Percentiles rank a stretch among this genome's conserved stretches.
phyloP scores from a whole-genome alignment of 2,329 filamentous ascomycete genomes.

The Setomelanomma holmii region DNA sequence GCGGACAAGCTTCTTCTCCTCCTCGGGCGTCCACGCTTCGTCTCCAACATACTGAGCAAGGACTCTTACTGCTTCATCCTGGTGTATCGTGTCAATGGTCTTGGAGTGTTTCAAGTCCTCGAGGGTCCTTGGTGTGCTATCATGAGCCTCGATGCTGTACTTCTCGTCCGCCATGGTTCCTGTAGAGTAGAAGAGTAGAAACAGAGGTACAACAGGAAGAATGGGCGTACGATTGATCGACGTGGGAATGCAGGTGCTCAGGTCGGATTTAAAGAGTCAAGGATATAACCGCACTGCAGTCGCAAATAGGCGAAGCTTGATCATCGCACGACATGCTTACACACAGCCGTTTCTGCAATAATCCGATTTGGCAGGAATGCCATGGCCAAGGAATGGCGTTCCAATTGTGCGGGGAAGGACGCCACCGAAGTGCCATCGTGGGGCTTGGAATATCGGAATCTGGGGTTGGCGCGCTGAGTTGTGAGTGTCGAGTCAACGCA shows the following conservation, averaged over 20 bases:
- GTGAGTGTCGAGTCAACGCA: not conserved
- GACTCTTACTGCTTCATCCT: slow-evolving; percentile 33
- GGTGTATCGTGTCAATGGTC: slow-evolving; percentile 24
- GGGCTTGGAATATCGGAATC: not conserved
- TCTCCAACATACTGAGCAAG: slow-evolving; percentile 53
- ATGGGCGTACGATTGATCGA: too few species aligned
- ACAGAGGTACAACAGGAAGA: too few species aligned
- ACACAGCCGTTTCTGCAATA: not conserved
- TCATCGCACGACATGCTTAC: not conserved
- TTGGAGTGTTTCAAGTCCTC: slow-evolving; percentile 19
- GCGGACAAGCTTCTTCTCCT: slow-evolving; percentile 34
- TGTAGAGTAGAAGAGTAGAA: not conserved
- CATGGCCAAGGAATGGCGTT: slow-evolving; percentile 1
- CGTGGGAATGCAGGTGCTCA: not conserved
- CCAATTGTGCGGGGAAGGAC: slow-evolving; percentile 4
- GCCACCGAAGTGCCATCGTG: not conserved
- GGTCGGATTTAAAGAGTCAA: not conserved
- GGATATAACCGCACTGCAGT: not conserved
- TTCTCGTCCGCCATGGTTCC: slow-evolving; percentile 10
- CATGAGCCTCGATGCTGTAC: not conserved
- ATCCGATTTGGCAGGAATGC: not conserved
- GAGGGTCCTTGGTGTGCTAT: slow-evolving; percentile 7
- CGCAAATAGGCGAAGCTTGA: not conserved
- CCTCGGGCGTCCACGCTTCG: slow-evolving; percentile 54
- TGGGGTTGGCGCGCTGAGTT: not conserved